Evolutionary conservation across 441 rosid genomes (phyloP), one percentile per base, ranked within the genome.

Genomic region (Manihot esculenta): DNA sequence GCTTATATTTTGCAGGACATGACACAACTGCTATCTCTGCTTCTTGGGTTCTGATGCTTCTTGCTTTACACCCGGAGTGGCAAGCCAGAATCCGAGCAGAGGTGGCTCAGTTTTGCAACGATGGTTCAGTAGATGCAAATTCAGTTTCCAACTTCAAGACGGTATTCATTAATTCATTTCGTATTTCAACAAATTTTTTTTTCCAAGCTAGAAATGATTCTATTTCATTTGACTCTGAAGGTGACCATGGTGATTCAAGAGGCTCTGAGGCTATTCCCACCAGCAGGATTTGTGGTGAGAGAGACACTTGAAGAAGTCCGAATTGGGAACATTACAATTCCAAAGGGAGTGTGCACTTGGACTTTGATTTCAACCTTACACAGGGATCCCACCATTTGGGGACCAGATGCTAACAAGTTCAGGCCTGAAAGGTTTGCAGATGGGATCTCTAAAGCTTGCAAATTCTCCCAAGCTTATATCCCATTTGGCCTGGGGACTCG

Each of bases 401-500:
- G 90, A 35, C 35, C 71, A 0, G 91, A 88, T 42, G 86, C 87
- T 2, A 75, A 88, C 44, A 82, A 86, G 79, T 90, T 90, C 81
- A 86, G 77, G 27, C 93, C 96, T 2, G 81, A 83, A 71, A 84
- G 96, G 76, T 90, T 90, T 49, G 38, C 62, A 3, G 66, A 81
- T 0, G 96, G 96, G 4, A 71, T 86, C 72, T 73, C 84, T 6
- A 86, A 79, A 59, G 93, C 93, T 45, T 90, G 90, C 88, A 86
- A 84, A 57, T 78, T 64, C 27, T 86, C 90, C 1, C 91, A 90
- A 57, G 84, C 83, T n/a, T 90, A 86, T 69, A 72, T 88, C 33
- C 96, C 96, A 0, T 90, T 88, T 42, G 93, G 96, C 9, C 66
- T 83, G 0, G 96, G 96, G 9, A 81, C 93, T 65, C 86, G 96